These are phyloP conservation scores for Penicillium maclennaniae DNA, from an alignment of 495 filamentous ascomycete species.

Conservation along the genomic window DNA sequence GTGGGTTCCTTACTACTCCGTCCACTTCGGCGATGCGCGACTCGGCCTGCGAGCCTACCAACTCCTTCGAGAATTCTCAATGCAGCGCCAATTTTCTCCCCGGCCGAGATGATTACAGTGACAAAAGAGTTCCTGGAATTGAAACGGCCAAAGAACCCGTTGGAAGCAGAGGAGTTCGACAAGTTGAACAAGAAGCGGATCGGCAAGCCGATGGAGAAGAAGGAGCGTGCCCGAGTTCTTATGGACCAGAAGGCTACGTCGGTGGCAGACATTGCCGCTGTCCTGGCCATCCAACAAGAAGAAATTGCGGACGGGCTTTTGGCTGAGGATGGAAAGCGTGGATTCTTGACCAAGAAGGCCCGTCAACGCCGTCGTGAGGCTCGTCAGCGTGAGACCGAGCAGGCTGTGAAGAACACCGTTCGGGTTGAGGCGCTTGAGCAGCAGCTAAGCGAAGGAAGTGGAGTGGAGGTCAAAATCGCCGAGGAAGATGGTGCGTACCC, in stretches of 20 bases:
- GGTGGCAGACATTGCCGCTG: constrained; percentile 80
- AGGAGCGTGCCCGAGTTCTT: constrained; percentile 57
- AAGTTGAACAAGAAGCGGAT: constrained; percentile 41
- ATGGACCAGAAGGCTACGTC: constrained; percentile 89
- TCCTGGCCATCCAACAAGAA: constrained; percentile 56
- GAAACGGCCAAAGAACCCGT: constrained; percentile 59
- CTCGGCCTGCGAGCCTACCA: constrained; percentile 73
- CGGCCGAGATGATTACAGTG: constrained; percentile 48
- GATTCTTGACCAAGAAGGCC: constrained; percentile 32
- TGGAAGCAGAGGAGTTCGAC: constrained; percentile 39
- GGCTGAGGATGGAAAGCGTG: constrained; percentile 19
- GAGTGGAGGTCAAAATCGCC: constrained; percentile 29
- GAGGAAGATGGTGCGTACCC: constrained; percentile 29
- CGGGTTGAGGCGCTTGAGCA: constrained; percentile 29
- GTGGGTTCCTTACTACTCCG: constrained; percentile 77
- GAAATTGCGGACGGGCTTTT: constrained; percentile 32
- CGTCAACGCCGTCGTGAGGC: constrained; percentile 30
- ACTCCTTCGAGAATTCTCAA: constrained; percentile 73
- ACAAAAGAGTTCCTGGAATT: constrained; percentile 43
- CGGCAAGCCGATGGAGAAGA: constrained; percentile 46
- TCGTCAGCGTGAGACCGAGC: constrained; percentile 35
- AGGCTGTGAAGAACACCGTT: constrained; percentile 30
- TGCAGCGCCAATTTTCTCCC: constrained; percentile 45
- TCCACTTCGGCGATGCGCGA: constrained; percentile 61
- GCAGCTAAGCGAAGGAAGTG: constrained; percentile 22